Evolutionary conservation across 352 stramenopile genomes (phyloP).

Genomic region (Phytophthora uliginosa): DNA sequence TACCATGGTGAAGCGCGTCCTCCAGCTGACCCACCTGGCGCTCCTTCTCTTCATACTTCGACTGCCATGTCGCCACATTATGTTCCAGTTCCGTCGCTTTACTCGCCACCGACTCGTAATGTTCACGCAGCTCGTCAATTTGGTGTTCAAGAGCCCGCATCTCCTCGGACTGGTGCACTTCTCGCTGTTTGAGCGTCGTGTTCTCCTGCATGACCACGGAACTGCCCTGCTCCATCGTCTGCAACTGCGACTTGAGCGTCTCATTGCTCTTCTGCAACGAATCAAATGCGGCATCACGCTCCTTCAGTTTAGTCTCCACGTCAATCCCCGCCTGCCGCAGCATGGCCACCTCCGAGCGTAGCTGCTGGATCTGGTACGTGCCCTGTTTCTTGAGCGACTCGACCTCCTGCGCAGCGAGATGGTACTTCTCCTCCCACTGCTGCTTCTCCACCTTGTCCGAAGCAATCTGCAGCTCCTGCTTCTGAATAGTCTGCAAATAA

Average conservation of each 20-base stretch:
- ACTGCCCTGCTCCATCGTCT: conserved; percentile 60
- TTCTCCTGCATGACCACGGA: conserved; percentile 54
- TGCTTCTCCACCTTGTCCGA: conserved; percentile 72
- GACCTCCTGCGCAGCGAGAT: conserved; percentile 60
- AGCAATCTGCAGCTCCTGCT: conserved; percentile 69
- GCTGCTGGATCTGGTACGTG: conserved; percentile 61
- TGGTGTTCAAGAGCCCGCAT: conserved; percentile 56
- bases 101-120: conserved; percentile 46
- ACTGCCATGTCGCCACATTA: conserved; percentile 45
- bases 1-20: conserved; percentile 31
- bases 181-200: conserved; percentile 50
- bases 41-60: conserved; percentile 50
- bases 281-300: conserved; percentile 49
- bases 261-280: conserved; percentile 54
- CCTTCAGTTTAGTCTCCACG: conserved; percentile 57
- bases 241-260: conserved; percentile 46
- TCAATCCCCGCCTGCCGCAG: conserved; percentile 57
- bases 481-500: conserved; percentile 55
- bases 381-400: conserved; percentile 62
- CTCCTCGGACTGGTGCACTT: conserved; percentile 44
- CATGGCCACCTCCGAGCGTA: conserved; percentile 59
- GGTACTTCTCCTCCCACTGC: conserved; percentile 84
- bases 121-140: conserved; percentile 50
- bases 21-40: conserved; percentile 42
- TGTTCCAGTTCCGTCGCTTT: conserved; percentile 49